Evolutionary conservation across 1,284 basidiomycete genomes (phyloP).

Genomic region (Heterobasidion occidentale): DNA sequence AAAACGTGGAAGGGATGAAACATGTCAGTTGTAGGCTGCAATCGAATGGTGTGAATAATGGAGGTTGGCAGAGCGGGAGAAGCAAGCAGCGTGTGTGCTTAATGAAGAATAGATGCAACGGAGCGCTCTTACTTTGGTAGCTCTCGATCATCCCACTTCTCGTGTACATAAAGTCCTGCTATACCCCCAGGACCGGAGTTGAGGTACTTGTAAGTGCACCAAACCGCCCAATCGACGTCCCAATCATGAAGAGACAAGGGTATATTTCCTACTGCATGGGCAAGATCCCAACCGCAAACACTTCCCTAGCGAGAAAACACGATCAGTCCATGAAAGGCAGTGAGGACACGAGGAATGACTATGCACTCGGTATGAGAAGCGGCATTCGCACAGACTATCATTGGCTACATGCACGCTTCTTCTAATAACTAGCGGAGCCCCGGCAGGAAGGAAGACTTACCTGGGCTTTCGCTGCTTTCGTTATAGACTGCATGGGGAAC

Average conservation of each 20-base stretch:
- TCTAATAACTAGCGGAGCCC: neutral
- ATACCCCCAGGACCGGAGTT: conserved; percentile 95
- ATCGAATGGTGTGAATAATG: conserved; percentile 3
- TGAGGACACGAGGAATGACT: conserved; percentile 3
- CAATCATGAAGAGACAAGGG: conserved; percentile 87
- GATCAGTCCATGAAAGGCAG: conserved; percentile 2
- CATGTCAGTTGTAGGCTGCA: conserved; percentile 4
- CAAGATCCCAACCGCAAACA: conserved; percentile 92
- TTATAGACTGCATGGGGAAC: conserved; percentile 84
- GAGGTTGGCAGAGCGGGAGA: conserved; percentile 8
- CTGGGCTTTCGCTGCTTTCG: conserved; percentile 76
- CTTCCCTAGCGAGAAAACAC: conserved; percentile 55
- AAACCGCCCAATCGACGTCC: conserved; percentile 94
- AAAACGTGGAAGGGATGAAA: conserved; percentile 10
- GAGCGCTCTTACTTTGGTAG: conserved; percentile 43
- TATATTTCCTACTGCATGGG: conserved; percentile 94
- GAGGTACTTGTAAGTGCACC: conserved; percentile 98
- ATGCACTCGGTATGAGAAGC: neutral
- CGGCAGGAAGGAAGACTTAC: conserved; percentile 29
- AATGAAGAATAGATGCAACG: conserved; percentile 5
- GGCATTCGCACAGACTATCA: neutral
- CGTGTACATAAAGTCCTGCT: conserved; percentile 87
- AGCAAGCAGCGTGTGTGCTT: conserved; percentile 5
- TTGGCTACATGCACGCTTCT: neutral
- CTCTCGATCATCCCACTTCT: conserved; percentile 62